A percentile compares a stretch with the other conserved stretches of the same genome.
Conservation (phyloP, 1,284 basidiomycete genomes). For the Ganoderma sinense region DNA sequence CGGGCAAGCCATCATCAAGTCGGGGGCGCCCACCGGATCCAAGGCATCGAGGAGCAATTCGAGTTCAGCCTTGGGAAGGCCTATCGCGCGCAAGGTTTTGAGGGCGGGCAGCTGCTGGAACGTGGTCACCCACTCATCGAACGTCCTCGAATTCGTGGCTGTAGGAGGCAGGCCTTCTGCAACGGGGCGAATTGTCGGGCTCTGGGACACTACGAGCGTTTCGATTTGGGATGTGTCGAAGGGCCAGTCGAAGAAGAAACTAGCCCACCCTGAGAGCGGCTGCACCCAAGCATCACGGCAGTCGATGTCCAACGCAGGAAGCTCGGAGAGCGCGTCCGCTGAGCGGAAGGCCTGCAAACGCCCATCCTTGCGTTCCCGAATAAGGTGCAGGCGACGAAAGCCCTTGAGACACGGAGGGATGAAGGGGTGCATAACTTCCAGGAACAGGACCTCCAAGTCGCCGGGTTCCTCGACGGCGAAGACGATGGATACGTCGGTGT, state of each 20-base stretch:
- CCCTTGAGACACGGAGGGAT: not conserved
- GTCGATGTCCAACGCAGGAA: slow-evolving; percentile 2
- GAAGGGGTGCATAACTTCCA: not conserved
- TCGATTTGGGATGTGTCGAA: not conserved
- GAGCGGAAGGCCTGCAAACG: not conserved
- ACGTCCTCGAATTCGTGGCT: not conserved
- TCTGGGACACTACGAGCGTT: slow-evolving; percentile 14
- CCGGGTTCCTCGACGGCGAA: not conserved
- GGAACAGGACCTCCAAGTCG: not conserved
- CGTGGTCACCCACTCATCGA: not conserved
- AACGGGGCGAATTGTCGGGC: not conserved
- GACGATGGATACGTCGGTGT: not conserved
- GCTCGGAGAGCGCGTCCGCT: not conserved
- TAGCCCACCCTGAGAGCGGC: not conserved
- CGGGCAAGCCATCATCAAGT: not conserved
- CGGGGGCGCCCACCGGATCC: not conserved
- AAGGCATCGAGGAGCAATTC: not conserved
- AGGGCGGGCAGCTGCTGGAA: not conserved
- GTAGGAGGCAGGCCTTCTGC: not conserved
- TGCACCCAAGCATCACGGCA: not conserved
- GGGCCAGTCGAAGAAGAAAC: not conserved
- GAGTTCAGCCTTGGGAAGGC: not conserved
- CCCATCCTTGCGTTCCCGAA: not conserved
- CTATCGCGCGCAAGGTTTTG: not conserved
- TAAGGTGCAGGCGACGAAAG: not conserved